phyloP scores from a whole-genome alignment of 768 basidiomycete genomes.

The Leucosporidium creatinivorum region DNA sequence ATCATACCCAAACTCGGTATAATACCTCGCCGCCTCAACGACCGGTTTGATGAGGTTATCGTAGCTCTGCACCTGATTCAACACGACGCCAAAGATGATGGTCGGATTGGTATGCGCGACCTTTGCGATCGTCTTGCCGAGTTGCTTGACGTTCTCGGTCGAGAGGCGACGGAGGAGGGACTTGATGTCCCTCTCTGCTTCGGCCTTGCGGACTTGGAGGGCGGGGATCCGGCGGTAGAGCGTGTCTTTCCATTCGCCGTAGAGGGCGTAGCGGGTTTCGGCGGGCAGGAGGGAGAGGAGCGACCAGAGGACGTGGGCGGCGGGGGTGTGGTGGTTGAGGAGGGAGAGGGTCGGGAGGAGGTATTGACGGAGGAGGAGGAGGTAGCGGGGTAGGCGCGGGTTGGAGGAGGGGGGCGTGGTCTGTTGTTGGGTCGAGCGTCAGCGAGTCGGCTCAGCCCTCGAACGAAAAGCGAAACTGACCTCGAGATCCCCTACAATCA shows the following conservation, averaged over 20 bases:
- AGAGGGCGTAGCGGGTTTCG: conserved; percentile 75
- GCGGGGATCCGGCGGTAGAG: conserved; percentile 69
- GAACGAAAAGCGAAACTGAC: conserved; percentile 2
- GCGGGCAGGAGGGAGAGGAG: conserved; percentile 73
- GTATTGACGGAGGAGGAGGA: conserved; percentile 65
- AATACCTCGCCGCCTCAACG: conserved; percentile 77
- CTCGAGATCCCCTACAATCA: conserved; percentile 5
- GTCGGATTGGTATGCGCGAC: conserved; percentile 89
- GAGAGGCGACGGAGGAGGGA: conserved; percentile 66
- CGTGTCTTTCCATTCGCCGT: conserved; percentile 85
- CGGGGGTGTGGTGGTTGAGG: conserved; percentile 75
- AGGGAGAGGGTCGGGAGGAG: conserved; percentile 81
- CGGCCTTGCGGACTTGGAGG: conserved; percentile 67
- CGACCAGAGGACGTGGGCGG: conserved; percentile 86
- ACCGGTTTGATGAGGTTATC: conserved; percentile 86
- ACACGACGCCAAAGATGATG: conserved; percentile 77
- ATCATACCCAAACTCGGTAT: conserved; percentile 89
- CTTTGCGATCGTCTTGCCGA: conserved; percentile 84
- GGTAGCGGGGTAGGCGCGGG: conserved; percentile 50
- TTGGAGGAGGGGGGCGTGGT: conserved; percentile 1
- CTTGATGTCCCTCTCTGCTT: conserved; percentile 81
- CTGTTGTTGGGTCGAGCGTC: not conserved
- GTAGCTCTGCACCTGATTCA: conserved; percentile 92
- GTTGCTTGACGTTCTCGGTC: conserved; percentile 60
- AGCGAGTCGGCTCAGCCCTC: not conserved